These are phyloP conservation scores for Debaryomyces udenii DNA, from an alignment of 1,139 yeast genomes.

Conservation along the genomic window DNA sequence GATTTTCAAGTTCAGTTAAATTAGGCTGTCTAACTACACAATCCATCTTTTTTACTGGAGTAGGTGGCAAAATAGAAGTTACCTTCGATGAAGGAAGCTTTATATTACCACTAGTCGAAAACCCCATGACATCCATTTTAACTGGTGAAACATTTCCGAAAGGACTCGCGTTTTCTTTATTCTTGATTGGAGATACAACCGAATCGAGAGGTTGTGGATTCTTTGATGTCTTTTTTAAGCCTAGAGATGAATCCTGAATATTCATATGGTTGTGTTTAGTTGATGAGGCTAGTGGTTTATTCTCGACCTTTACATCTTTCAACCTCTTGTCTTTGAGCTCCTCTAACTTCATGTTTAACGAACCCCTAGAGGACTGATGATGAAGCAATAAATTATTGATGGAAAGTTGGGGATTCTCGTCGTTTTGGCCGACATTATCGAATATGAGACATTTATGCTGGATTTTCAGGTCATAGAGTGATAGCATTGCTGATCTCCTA, in stretches of 20 bases:
- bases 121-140: constrained; percentile 35
- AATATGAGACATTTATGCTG: constrained; percentile 41
- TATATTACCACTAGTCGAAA: constrained; percentile 53
- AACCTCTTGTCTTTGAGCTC: constrained; percentile 19
- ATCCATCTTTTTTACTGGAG: constrained; percentile 70
- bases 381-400: constrained; percentile 43
- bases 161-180: constrained; percentile 23
- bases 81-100: constrained; percentile 53
- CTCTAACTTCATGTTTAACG: constrained; percentile 37
- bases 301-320: constrained; percentile 15
- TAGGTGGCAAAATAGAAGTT: constrained; percentile 56
- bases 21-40: constrained; percentile 21
- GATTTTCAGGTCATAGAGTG: constrained; percentile 47
- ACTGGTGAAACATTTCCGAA: constrained; percentile 24
- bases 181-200: constrained; percentile 11
- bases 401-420: constrained; percentile 45
- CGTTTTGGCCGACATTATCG: constrained; percentile 27
- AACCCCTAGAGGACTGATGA: constrained; percentile 44
- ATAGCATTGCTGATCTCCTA: constrained; percentile 58
- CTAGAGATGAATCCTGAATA: constrained; percentile 46
- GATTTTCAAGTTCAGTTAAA: constrained; percentile 4
- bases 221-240: constrained; percentile 35
- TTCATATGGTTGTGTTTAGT: constrained; percentile 40
- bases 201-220: constrained; percentile 4
- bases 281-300: constrained; percentile 9